These are phyloP conservation scores for Penicillium paneum DNA, from an alignment of 2,329 filamentous ascomycete genomes.

Conservation along the genomic window DNA sequence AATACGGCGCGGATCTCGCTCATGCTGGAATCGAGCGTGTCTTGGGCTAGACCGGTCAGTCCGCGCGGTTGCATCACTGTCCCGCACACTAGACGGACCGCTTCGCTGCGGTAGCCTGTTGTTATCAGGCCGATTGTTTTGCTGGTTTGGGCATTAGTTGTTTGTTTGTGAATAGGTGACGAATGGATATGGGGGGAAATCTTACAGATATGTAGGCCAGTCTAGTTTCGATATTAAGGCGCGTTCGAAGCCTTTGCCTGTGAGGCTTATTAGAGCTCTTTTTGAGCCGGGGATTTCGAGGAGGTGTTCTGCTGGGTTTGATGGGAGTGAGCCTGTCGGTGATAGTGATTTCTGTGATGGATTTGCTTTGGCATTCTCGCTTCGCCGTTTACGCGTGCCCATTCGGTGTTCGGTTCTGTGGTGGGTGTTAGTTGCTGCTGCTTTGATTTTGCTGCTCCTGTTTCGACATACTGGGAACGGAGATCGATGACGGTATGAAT, in stretches of 20 bases:
- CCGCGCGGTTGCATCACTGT: slow-evolving; percentile 72
- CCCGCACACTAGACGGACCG: slow-evolving; percentile 65
- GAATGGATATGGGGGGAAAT: not conserved
- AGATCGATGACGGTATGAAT: slow-evolving; percentile 76
- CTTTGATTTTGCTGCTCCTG: too few relatives aligned
- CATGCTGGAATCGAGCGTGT: slow-evolving; percentile 67
- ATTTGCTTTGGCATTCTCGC: slow-evolving; percentile 33
- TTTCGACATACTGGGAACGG: slow-evolving; percentile 62
- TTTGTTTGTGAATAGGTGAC: not conserved
- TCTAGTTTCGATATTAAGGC: slow-evolving; percentile 65
- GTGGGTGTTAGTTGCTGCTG: not conserved
- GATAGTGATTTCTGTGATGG: slow-evolving; percentile 1
- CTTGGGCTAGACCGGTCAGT: slow-evolving; percentile 65
- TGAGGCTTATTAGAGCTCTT: slow-evolving; percentile 69
- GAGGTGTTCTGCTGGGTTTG: slow-evolving; percentile 53
- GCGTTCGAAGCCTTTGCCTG: slow-evolving; percentile 67
- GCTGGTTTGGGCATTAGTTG: slow-evolving; percentile 29
- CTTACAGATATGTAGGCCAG: slow-evolving; percentile 63
- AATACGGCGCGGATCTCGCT: slow-evolving; percentile 67
- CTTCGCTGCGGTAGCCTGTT: slow-evolving; percentile 64
- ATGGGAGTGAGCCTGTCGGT: slow-evolving; percentile 40
- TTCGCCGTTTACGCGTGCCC: slow-evolving; percentile 60
- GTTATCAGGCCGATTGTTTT: slow-evolving; percentile 63
- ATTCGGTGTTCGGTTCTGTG: slow-evolving; percentile 70
- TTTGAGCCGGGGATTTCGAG: slow-evolving; percentile 61